Conservation (phyloP, 331 rosid genomes). For the Stylosanthes scabra region DNA sequence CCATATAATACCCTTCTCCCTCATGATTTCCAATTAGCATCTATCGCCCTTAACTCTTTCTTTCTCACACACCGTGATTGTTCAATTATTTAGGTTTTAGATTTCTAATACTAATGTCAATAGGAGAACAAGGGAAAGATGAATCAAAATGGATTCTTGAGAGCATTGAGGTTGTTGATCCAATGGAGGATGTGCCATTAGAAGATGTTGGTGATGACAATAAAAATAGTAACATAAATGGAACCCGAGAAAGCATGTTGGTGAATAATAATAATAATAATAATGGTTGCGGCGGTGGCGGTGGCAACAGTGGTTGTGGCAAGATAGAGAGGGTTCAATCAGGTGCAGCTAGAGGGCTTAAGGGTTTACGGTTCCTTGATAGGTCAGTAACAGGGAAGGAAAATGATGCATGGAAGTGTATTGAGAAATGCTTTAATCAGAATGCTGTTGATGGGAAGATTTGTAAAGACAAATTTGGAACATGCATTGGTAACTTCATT, state of each 20-base stretch:
- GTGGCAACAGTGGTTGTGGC: slow-evolving; percentile 15
- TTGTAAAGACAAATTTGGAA: slow-evolving; percentile 71
- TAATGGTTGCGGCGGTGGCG: slow-evolving; percentile 30
- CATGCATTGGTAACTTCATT: slow-evolving; percentile 65
- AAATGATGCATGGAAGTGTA: slow-evolving; percentile 67
- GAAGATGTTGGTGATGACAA: not conserved
- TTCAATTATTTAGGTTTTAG: not conserved
- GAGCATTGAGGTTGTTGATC: slow-evolving; percentile 63
- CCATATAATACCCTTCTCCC: slow-evolving; percentile 23
- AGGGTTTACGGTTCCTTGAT: slow-evolving; percentile 80
- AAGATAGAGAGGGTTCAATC: slow-evolving; percentile 43
- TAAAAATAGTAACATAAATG: not conserved
- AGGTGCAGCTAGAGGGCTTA: slow-evolving; percentile 62
- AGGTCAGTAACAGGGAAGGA: slow-evolving; percentile 74
- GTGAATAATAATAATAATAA: slow-evolving; percentile 4
- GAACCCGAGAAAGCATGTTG: not conserved
- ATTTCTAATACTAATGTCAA: slow-evolving; percentile 37
- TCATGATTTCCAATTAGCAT: slow-evolving; percentile 24
- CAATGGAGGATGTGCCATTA: slow-evolving; percentile 35
- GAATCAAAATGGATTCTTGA: slow-evolving; percentile 61
- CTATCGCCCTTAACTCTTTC: not conserved
- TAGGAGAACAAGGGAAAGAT: slow-evolving; percentile 31
- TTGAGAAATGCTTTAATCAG: slow-evolving; percentile 62
- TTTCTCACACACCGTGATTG: not conserved
- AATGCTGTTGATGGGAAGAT: slow-evolving; percentile 59